Base-by-base conservation (phyloP, 2,329 filamentous ascomycete genomes). In the Hymenoscyphus fraxineus region DNA sequence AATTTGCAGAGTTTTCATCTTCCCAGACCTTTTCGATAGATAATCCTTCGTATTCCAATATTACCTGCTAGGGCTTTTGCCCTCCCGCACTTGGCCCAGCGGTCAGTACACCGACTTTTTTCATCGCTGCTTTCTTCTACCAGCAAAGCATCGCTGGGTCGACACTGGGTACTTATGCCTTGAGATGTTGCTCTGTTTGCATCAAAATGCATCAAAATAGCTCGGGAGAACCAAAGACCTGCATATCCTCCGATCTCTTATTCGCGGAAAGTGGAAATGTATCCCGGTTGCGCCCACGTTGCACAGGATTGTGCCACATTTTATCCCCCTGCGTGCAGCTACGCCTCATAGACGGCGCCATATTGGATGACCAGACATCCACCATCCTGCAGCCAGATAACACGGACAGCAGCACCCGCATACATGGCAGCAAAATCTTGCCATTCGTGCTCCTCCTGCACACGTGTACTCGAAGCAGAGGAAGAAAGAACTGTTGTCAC, bases 1-100 rank as follows among this genome's bases (percentile, higher is more conserved):
- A 65, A 69, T 67, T 70, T 70, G 67, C 65, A 70, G 68, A 70
- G 63, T 68, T 70, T 70, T 70, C 68, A 65, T 54, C 66, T 31
- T 19, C 64, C 60, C 62, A 62, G 56, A 7, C 32, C 44, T 32
- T 58, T 60, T 58, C 13, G 44, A 60, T 55, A 62, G 58, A 57
- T 35, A n/a, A 57, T 51, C 51, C 32, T 22, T 15, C 47, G 27
- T 59, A 39, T 40, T n/a, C 39, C 56, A 3, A 13, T 12, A 41
- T 32, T 27, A 38, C 39, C 66, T 62, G 62, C 27, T 63, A 64
- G 64, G 61, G 57, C 47, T 60, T 59, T 35, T 56, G 56, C 57
- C 63, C 67, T 41, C 61, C 63, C 61, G 55, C n/a, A 13, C 38
- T n/a, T 55, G 32, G 44, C 62, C 31, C 16, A 60, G 32, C 62